These are phyloP conservation scores for Laguncularia racemosa DNA, from an alignment of 345 rosid genomes.

Conservation along the genomic window DNA sequence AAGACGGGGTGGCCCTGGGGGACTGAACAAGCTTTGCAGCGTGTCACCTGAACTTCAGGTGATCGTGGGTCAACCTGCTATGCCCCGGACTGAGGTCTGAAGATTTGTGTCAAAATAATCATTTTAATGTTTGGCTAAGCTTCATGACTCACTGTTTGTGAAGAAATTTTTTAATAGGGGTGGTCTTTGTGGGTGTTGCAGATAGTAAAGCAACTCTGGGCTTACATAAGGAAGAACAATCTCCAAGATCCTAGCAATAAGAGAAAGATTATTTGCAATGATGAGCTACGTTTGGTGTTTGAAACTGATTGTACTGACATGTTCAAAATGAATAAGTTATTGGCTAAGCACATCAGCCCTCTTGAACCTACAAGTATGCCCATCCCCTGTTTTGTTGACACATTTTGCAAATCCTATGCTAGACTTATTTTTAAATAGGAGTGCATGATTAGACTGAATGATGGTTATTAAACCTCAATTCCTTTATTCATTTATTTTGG, in stretches of 20 bases:
- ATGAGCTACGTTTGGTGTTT: slow-evolving; percentile 27
- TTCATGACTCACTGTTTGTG: neutral
- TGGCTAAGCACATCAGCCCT: slow-evolving; percentile 23
- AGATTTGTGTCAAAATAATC: neutral
- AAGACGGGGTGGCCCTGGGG: slow-evolving; percentile 29
- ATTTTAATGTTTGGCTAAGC: neutral
- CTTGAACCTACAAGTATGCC: slow-evolving; percentile 24
- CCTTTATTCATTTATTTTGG: neutral
- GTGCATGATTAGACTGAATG: too few relatives aligned
- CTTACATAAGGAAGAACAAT: slow-evolving; percentile 28
- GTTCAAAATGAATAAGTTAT: slow-evolving; percentile 33
- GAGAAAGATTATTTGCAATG: slow-evolving; percentile 29
- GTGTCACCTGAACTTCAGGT: slow-evolving; percentile 28
- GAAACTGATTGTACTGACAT: slow-evolving; percentile 34
- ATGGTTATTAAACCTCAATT: too few relatives aligned
- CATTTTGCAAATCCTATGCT: neutral
- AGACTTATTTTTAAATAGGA: too few relatives aligned
- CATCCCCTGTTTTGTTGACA: neutral
- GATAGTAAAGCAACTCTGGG: slow-evolving; percentile 32
- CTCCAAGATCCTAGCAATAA: slow-evolving; percentile 31
- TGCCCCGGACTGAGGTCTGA: slow-evolving; percentile 30
- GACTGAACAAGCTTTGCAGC: slow-evolving; percentile 27
- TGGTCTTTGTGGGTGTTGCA: slow-evolving; percentile 1
- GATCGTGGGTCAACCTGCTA: slow-evolving; percentile 27
- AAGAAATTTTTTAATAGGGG: neutral